These are phyloP conservation scores for Vicia faba DNA, from an alignment of 306 rosid species.

Conservation along the genomic window DNA sequence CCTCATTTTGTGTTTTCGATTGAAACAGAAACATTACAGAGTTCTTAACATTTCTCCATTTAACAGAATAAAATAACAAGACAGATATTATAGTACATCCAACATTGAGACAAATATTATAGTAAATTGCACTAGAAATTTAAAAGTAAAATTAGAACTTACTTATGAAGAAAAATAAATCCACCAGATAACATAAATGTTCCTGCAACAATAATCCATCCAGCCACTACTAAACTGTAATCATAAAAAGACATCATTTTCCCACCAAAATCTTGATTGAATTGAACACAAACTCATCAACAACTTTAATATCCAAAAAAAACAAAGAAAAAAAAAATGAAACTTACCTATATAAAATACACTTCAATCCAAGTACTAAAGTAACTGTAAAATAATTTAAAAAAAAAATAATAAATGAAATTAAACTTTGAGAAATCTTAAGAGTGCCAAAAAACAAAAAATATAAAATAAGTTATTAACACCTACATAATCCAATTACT, in stretches of 20 bases:
- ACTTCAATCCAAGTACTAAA: constrained; percentile 59
- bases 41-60: too few species aligned
- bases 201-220: constrained; percentile 65
- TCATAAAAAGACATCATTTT: constrained; percentile 18
- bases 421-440: neutral
- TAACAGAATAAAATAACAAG: neutral
- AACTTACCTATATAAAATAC: constrained; percentile 71
- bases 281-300: neutral
- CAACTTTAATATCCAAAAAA: neutral
- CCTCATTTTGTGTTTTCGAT: too few species aligned
- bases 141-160: constrained; percentile 35
- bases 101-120: neutral
- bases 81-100: neutral
- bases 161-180: constrained; percentile 72
- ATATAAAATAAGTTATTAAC: neutral
- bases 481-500: constrained; percentile 71
- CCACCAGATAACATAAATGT: constrained; percentile 60
- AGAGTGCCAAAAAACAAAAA: constrained; percentile 2
- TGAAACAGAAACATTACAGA: too few species aligned
- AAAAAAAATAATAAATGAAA: constrained; percentile 23
- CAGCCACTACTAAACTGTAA: constrained; percentile 57
- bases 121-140: too few species aligned
- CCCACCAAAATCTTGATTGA: too few species aligned
- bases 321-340: neutral
- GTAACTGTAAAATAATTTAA: constrained; percentile 50